These are phyloP conservation scores for Fagopyrum esculentum DNA, from an alignment of 148 eudicot species.

Conservation along the genomic window DNA sequence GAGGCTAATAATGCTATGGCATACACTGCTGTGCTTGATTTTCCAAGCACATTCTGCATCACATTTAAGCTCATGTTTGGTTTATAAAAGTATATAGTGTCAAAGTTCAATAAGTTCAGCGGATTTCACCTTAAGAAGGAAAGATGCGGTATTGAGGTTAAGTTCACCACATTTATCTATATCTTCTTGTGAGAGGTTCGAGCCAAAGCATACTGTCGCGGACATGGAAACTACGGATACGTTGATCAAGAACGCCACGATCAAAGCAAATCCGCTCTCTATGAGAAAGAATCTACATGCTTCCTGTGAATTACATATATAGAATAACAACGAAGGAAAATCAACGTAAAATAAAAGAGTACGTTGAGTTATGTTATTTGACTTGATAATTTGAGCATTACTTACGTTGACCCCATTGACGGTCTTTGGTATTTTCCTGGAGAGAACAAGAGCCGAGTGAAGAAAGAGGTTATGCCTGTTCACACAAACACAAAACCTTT, in stretches of 20 bases:
- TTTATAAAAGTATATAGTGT: too few species aligned
- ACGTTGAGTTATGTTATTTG: too few species aligned
- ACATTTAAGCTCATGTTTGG: neutral
- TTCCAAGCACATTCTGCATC: slow-evolving; percentile 66
- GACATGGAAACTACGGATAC: slow-evolving; percentile 66
- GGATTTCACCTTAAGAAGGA: slow-evolving; percentile 33
- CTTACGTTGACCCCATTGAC: slow-evolving; percentile 32
- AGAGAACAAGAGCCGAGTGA: slow-evolving; percentile 75
- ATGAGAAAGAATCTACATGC: slow-evolving; percentile 75
- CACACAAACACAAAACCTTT: neutral
- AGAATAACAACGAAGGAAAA: too few species aligned
- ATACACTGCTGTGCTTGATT: slow-evolving; percentile 53
- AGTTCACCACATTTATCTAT: slow-evolving; percentile 39
- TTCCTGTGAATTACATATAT: slow-evolving; percentile 34
- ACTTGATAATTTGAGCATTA: neutral
- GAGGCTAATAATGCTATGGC: slow-evolving; percentile 82
- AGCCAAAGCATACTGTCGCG: slow-evolving; percentile 47
- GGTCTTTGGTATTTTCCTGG: slow-evolving; percentile 49
- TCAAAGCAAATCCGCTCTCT: slow-evolving; percentile 77
- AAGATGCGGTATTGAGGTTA: slow-evolving; percentile 63
- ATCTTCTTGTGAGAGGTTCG: slow-evolving; percentile 21
- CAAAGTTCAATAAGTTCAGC: too few species aligned
- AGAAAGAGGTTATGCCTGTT: slow-evolving; percentile 74
- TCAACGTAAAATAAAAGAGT: too few species aligned
- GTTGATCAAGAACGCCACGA: slow-evolving; percentile 71